Base-by-base conservation (phyloP, 163 green algal species). In the Scenedesmus sp. region DNA sequence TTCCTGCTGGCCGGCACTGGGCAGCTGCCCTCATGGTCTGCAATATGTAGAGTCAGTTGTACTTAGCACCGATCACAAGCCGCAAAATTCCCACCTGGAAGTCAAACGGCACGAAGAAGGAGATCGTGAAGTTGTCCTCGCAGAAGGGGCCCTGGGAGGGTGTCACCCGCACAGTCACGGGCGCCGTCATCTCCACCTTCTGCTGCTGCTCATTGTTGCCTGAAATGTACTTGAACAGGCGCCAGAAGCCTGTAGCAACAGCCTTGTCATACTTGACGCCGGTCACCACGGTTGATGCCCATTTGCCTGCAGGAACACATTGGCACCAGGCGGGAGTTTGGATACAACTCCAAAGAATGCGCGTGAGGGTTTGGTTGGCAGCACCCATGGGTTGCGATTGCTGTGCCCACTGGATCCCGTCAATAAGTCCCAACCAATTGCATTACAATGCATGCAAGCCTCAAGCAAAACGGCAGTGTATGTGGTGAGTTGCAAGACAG, bases 201-300 rank as follows among this genome's bases (percentile, higher is more conserved):
- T 78, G 16, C 13, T 56, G 42, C 18, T 76, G 86, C 88, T 93
- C 91, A 44, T 96, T 96, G 79, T 91, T 83, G 6, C 93, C 89
- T 22, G 73, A 91, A 83, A 96, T 96, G 93, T 96, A 96, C 24
- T 92, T 88, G 78, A 95, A 96, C 76, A 96, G 87, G 6, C 92
- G 85, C 93, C 94, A 81, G 30, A 90, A 33, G 92, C 94, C 82
- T 7, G 88, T 95, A 13, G 81, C 35, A 1, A 95, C 92, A 0
- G 93, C 92, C 42, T 89, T 89, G 49, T 94, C 92, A 86, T 95
- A 96, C 3, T 65, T 70, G 18, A 88, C 73, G 33, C 89, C 90
- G 0, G 68, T 88, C 1, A 95, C 56, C 18, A 94, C 94, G 18
- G 94, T 96, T 16, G 94, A 94, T 22, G 93, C 85, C 94, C 94